phyloP scores from a whole-genome alignment of 495 filamentous ascomycete species.

The Trichoderma virens region DNA sequence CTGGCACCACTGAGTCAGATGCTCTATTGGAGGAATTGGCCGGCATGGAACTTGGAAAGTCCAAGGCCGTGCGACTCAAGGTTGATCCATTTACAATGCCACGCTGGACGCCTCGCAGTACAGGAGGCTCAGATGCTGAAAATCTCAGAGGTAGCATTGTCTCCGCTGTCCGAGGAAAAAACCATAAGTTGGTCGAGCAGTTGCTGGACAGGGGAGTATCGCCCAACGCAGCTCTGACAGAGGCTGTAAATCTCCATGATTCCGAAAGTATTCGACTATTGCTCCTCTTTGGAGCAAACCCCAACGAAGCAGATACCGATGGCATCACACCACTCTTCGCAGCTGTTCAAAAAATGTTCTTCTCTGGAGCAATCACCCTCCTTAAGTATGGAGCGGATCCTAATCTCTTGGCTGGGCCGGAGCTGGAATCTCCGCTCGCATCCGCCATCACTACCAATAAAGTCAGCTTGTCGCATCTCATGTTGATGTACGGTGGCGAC shows the following conservation, averaged over 20 bases:
- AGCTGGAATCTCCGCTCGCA: conserved; percentile 35
- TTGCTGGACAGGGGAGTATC: conserved; percentile 44
- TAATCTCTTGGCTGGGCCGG: conserved; percentile 32
- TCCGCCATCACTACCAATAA: conserved; percentile 29
- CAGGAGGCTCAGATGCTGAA: conserved; percentile 22
- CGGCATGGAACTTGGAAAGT: conserved; percentile 20
- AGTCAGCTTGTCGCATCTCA: conserved; percentile 33
- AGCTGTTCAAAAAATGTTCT: conserved; percentile 35
- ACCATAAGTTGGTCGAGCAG: conserved; percentile 42
- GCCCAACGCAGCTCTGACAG: conserved; percentile 34
- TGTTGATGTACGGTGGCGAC: conserved; percentile 43
- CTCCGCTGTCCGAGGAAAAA: conserved; percentile 33
- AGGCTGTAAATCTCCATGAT: conserved; percentile 38
- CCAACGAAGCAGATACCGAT: conserved; percentile 34
- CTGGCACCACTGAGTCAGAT: conserved; percentile 21
- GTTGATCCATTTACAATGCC: conserved; percentile 28
- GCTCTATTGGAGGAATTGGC: conserved; percentile 22
- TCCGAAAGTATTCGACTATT: conserved; percentile 39
- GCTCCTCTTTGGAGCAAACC: conserved; percentile 40
- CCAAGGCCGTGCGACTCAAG: conserved; percentile 26
- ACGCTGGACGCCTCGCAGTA: conserved; percentile 31
- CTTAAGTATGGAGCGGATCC: conserved; percentile 45
- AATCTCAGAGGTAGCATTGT: conserved; percentile 24
- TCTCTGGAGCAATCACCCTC: conserved; percentile 37
- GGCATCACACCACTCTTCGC: conserved; percentile 34